These are phyloP conservation scores for Microascus cirrosus DNA, from an alignment of 2,329 filamentous ascomycete species.

Conservation along the genomic window DNA sequence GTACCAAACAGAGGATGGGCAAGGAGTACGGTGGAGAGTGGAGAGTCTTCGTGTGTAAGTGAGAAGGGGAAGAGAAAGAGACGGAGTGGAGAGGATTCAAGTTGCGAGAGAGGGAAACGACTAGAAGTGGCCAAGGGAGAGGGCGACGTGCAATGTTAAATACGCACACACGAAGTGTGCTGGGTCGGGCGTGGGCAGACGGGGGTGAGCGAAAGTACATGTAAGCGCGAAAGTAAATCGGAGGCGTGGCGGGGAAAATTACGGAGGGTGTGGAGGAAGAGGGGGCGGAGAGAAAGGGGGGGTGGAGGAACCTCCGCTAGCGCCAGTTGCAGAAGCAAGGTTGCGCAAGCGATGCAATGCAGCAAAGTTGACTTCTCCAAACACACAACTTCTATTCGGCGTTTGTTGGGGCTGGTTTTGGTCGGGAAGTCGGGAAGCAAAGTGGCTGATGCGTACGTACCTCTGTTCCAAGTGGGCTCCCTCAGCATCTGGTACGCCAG, in stretches of 20 bases:
- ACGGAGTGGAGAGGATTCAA: background rate
- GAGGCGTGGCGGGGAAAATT: background rate
- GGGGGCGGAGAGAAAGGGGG: too few relatives aligned
- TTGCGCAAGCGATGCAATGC: background rate
- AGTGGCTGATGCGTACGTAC: slow-evolving; percentile 24
- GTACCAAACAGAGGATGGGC: slow-evolving; percentile 6
- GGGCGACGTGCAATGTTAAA: slow-evolving; percentile 1
- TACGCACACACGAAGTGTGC: background rate
- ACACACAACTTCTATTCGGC: background rate
- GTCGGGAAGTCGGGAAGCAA: background rate
- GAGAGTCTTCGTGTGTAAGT: background rate
- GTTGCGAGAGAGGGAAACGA: background rate
- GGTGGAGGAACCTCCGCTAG: background rate
- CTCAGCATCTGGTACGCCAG: slow-evolving; percentile 49
- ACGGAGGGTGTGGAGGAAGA: background rate
- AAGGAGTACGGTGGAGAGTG: slow-evolving; percentile 2
- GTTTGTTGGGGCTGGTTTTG: background rate
- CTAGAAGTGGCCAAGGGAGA: background rate
- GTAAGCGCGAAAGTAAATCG: background rate
- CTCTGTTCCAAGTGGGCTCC: slow-evolving; percentile 56
- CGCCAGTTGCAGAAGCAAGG: background rate
- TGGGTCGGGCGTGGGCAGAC: background rate
- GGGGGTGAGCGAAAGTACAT: background rate
- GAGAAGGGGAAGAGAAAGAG: background rate
- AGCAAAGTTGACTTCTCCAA: background rate